phyloP scores from a whole-genome alignment of 345 rosid species.

The Barbarea vulgaris region DNA sequence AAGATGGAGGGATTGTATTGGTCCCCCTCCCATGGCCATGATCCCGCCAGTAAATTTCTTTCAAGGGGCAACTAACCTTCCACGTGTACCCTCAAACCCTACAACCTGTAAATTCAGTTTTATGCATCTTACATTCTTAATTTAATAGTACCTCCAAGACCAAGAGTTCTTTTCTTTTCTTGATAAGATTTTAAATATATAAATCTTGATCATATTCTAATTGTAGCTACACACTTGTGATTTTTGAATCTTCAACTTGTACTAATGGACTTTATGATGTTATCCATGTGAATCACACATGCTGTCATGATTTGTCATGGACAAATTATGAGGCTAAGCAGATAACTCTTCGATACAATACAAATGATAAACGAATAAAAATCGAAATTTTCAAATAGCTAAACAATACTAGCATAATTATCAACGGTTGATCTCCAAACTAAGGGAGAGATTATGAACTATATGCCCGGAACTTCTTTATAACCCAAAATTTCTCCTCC shows the following conservation, averaged over 20 bases:
- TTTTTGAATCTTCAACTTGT: conserved; percentile 16
- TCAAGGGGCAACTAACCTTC: conserved; percentile 30
- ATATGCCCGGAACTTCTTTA: too few species aligned
- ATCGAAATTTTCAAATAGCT: neutral
- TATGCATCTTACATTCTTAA: neutral
- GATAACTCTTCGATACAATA: neutral
- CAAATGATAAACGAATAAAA: neutral
- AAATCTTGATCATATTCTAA: neutral
- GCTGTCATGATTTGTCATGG: conserved; percentile 28
- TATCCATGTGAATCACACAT: conserved; percentile 42
- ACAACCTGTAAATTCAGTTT: conserved; percentile 39
- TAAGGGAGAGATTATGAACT: too few species aligned
- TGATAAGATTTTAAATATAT: neutral
- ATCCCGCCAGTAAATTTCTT: conserved; percentile 31
- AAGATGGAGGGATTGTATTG: conserved; percentile 7
- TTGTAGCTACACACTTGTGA: neutral
- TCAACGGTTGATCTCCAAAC: neutral
- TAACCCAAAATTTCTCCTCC: too few species aligned
- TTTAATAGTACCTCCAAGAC: neutral
- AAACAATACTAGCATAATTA: neutral
- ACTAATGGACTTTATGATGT: conserved; percentile 36
- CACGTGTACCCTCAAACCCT: conserved; percentile 39
- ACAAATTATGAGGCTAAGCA: neutral
- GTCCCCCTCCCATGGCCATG: conserved; percentile 40
- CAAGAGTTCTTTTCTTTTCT: neutral